A percentile compares a stretch with the other conserved stretches of the same genome.
phyloP scores from a whole-genome alignment of 257 asterid genomes.

The Gentiana macrophylla region DNA sequence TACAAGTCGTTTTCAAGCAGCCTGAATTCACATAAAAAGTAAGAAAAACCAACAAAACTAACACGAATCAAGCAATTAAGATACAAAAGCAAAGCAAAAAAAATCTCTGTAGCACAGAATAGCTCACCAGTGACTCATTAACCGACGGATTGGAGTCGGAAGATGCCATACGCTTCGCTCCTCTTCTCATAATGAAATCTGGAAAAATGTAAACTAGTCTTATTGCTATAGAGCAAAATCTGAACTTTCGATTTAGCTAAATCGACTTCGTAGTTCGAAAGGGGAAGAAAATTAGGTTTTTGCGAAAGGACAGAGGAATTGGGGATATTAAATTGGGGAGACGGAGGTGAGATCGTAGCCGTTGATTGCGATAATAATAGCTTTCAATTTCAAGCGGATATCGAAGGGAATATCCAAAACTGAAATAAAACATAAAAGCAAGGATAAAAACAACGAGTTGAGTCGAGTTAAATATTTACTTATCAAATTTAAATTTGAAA shows the following conservation, averaged over 20 bases:
- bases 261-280: slow-evolving; percentile 2
- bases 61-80: not conserved
- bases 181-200: slow-evolving; percentile 60
- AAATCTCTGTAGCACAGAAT: slow-evolving; percentile 8
- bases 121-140: slow-evolving; percentile 42
- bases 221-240: not conserved
- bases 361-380: slow-evolving; percentile 7
- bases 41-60: too few species aligned
- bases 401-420: too few species aligned
- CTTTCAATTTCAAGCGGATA: slow-evolving; percentile 15
- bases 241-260: not conserved
- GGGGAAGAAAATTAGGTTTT: slow-evolving; percentile 24
- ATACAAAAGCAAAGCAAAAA: not conserved
- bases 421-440: too few species aligned
- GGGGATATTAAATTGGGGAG: not conserved
- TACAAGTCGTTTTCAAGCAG: not conserved
- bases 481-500: too few species aligned
- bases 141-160: slow-evolving; percentile 47
- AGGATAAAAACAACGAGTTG: too few species aligned
- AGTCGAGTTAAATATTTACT: too few species aligned
- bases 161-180: slow-evolving; percentile 62
- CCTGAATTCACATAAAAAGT: not conserved
- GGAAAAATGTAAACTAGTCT: not conserved
- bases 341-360: slow-evolving; percentile 13
- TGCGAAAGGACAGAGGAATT: slow-evolving; percentile 2